Conservation (phyloP, 768 basidiomycete genomes). For the Agaricus bisporus region DNA sequence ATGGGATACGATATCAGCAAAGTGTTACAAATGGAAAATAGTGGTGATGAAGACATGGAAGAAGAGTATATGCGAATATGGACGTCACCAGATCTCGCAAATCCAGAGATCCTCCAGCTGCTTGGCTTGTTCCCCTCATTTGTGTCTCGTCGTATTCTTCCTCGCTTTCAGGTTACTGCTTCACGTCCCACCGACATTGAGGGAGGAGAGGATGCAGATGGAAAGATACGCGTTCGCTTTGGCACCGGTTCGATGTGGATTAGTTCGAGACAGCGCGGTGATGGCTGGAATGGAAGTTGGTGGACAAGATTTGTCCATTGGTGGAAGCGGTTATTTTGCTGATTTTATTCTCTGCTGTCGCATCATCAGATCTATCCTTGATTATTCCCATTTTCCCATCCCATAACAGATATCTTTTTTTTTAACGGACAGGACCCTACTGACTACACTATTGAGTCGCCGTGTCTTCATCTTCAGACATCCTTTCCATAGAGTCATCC, state of each 20-base stretch:
- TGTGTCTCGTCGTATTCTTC: constrained; percentile 61
- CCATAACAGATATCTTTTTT: neutral
- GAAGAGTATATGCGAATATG: constrained; percentile 67
- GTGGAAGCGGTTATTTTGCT: constrained; percentile 79
- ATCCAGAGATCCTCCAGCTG: constrained; percentile 67
- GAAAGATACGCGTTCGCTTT: constrained; percentile 54
- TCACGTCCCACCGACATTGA: constrained; percentile 54
- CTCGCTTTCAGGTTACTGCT: constrained; percentile 52
- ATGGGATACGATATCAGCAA: constrained; percentile 32
- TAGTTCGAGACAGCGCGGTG: constrained; percentile 49
- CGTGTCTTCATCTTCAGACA: constrained; percentile 2
- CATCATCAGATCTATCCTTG: neutral
- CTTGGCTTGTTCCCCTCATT: constrained; percentile 74
- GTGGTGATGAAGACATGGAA: constrained; percentile 23
- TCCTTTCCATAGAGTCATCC: constrained; percentile 1
- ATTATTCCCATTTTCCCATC: neutral
- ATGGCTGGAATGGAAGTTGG: constrained; percentile 71
- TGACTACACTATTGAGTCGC: neutral
- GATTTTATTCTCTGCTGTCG: constrained; percentile 14
- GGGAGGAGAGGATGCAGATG: constrained; percentile 56
- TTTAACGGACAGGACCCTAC: neutral
- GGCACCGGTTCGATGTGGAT: constrained; percentile 88
- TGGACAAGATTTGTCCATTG: constrained; percentile 76
- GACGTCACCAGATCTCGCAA: constrained; percentile 73
- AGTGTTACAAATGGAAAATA: constrained; percentile 20